phyloP scores from a whole-genome alignment of 1,284 basidiomycete genomes.

The Cutaneotrichosporon daszewskae region DNA sequence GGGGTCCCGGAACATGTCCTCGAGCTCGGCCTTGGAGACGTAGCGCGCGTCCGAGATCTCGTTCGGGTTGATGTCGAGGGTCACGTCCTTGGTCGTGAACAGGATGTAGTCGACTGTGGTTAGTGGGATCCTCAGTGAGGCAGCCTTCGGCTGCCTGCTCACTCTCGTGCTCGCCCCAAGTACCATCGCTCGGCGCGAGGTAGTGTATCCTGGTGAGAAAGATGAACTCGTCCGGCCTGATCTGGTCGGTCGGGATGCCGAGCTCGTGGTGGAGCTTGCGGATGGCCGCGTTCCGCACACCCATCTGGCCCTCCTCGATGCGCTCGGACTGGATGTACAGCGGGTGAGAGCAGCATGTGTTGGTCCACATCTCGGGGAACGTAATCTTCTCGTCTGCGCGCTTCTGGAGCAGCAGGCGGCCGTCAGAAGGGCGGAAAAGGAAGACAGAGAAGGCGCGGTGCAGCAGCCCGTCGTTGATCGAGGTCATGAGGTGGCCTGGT shows the following conservation, averaged over 20 bases:
- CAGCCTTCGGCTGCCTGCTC: constrained; percentile 37
- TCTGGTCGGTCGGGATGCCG: constrained; percentile 67
- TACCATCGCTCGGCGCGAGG: constrained; percentile 82
- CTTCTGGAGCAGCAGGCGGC: constrained; percentile 91
- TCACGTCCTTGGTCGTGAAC: constrained; percentile 85
- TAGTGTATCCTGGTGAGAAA: constrained; percentile 98
- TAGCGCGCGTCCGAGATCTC: constrained; percentile 90
- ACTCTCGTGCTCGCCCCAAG: constrained; percentile 99
- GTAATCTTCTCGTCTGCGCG: constrained; percentile 97
- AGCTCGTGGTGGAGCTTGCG: constrained; percentile 96
- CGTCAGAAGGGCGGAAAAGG: constrained; percentile 89
- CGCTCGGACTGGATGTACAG: constrained; percentile 72
- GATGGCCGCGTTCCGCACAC: constrained; percentile 77
- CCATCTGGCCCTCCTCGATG: constrained; percentile 60
- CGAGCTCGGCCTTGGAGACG: constrained; percentile 82
- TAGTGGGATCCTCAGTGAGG: not conserved
- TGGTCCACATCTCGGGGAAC: constrained; percentile 99
- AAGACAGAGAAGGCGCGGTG: constrained; percentile 98
- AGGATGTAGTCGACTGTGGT: constrained; percentile 91
- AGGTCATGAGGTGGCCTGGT: constrained; percentile 93
- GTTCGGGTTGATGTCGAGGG: constrained; percentile 77
- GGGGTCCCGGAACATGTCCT: constrained; percentile 79
- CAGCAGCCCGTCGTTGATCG: constrained; percentile 88
- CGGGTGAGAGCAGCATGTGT: constrained; percentile 98
- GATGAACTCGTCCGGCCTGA: constrained; percentile 80